A percentile compares a stretch with the other conserved stretches of the same genome.
Evolutionary conservation across 257 asterid species (phyloP).

Genomic region (Scutellaria minor): DNA sequence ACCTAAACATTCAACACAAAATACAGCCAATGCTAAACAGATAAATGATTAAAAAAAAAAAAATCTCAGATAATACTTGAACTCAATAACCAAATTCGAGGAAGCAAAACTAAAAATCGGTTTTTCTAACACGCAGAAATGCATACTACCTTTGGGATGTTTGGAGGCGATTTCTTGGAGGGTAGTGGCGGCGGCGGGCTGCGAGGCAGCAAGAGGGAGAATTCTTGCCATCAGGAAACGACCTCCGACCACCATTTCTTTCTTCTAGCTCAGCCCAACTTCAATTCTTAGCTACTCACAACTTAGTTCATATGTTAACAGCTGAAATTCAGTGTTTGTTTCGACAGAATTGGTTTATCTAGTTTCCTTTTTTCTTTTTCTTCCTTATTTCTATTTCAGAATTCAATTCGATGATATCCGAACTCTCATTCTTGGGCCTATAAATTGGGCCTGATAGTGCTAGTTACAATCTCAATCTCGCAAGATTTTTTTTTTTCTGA

Average conservation of each 20-base stretch:
- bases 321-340: background rate
- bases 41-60: background rate
- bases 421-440: too few relatives aligned
- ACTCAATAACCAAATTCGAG: conserved; percentile 20
- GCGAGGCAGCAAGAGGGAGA: conserved; percentile 50
- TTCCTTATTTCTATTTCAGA: background rate
- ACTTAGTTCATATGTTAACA: too few relatives aligned
- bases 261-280: background rate
- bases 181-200: conserved; percentile 43
- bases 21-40: background rate
- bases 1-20: background rate
- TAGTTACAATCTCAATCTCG: too few relatives aligned
- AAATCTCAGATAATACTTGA: background rate
- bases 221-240: conserved; percentile 54
- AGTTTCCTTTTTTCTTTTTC: too few relatives aligned
- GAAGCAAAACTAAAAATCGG: background rate
- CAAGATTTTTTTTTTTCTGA: too few relatives aligned
- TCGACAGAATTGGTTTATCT: background rate
- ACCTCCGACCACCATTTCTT: conserved; percentile 44
- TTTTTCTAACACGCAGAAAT: background rate
- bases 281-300: background rate
- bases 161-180: conserved; percentile 74
- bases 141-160: conserved; percentile 52
- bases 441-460: too few relatives aligned
- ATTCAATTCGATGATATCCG: background rate